These are phyloP conservation scores for Pythium phragmitis DNA, from an alignment of 352 stramenopile genomes.

Conservation along the genomic window DNA sequence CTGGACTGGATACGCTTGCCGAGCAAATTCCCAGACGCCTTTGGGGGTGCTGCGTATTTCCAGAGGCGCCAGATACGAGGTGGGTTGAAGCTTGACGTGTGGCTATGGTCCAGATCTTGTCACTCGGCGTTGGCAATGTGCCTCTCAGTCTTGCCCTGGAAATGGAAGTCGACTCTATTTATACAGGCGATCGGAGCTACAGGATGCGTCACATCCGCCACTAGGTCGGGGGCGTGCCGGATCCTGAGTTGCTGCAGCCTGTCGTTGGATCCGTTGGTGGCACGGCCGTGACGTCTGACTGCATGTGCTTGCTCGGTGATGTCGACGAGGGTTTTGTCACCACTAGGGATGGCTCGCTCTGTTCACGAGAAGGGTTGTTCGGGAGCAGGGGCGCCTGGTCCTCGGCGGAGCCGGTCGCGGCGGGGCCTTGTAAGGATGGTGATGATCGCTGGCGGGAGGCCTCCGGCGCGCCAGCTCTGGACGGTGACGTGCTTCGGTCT, in stretches of 20 bases:
- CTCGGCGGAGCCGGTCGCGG: constrained; percentile 1
- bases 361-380: constrained; percentile 7
- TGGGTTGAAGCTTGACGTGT: too few species aligned
- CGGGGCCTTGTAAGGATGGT: constrained; percentile 5
- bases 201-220: background rate
- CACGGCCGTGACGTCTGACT: background rate
- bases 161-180: background rate
- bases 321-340: background rate
- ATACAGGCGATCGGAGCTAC: background rate
- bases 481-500: background rate
- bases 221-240: background rate
- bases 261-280: background rate
- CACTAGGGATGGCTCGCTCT: background rate
- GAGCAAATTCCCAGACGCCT: too few species aligned
- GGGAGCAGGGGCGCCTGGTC: constrained; percentile 5
- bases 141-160: background rate
- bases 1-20: background rate
- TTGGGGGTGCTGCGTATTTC: too few species aligned
- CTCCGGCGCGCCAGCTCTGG: background rate
- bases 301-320: constrained; percentile 1
- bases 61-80: too few species aligned
- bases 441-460: background rate
- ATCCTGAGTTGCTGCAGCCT: background rate
- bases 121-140: background rate
- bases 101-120: too few species aligned